Evolutionary conservation across 208 protist genomes (phyloP).

Genomic region (Zelonia costaricensis): DNA sequence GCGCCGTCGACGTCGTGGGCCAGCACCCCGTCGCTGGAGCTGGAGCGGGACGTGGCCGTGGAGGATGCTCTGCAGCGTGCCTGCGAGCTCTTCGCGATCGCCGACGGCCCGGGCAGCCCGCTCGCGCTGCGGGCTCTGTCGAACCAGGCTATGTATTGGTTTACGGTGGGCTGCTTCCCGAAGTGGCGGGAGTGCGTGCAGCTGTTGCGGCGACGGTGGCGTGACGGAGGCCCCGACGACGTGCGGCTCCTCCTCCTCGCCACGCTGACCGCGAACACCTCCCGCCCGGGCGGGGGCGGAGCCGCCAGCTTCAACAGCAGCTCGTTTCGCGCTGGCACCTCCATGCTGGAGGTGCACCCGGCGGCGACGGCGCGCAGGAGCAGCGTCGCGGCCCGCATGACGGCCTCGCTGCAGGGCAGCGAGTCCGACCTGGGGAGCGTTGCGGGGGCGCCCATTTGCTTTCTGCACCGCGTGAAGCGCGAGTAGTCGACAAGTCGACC

Average conservation of each 20-base stretch:
- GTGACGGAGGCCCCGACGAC: slow-evolving; percentile 31
- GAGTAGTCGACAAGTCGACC: no score
- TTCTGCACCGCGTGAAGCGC: slow-evolving; percentile 6
- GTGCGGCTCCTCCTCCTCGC: slow-evolving; percentile 21
- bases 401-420: background rate
- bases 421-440: background rate
- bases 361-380: background rate
- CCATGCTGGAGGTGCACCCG: background rate
- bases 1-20: background rate
- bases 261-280: slow-evolving; percentile 2
- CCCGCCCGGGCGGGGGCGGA: background rate
- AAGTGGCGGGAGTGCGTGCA: slow-evolving; percentile 33
- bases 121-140: slow-evolving; percentile 29
- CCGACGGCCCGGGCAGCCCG: slow-evolving; percentile 18
- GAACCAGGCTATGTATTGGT: slow-evolving; percentile 40
- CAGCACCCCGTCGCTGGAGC: background rate
- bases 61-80: slow-evolving; percentile 17
- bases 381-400: background rate
- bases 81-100: slow-evolving; percentile 17
- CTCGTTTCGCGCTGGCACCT: background rate
- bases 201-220: slow-evolving; percentile 24
- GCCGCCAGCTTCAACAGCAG: background rate
- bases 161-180: slow-evolving; percentile 24
- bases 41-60: slow-evolving; percentile 12
- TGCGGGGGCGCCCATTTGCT: background rate